Evolutionary conservation across 768 basidiomycete genomes (phyloP).

Genomic region (Fibroporia radiculosa): DNA sequence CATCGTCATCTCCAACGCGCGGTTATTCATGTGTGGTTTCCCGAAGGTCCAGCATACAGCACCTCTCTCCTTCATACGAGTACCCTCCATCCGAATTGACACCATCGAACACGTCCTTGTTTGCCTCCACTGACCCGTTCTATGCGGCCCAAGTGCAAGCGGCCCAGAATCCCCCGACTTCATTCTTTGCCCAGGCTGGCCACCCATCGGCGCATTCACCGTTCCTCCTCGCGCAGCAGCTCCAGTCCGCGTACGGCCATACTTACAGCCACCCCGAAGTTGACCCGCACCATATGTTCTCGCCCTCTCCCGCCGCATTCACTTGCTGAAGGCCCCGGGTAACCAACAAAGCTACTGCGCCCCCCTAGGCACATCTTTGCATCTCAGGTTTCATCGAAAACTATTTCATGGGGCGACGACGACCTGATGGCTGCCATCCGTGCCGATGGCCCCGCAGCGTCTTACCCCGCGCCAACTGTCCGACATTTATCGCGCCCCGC

Average conservation of each 20-base stretch:
- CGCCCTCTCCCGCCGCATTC: slow-evolving; percentile 1
- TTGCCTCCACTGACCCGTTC: slow-evolving; percentile 43
- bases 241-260: slow-evolving; percentile 1
- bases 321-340: not conserved
- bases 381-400: not conserved
- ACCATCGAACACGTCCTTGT: slow-evolving; percentile 25
- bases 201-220: slow-evolving; percentile 32
- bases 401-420: too few relatives aligned
- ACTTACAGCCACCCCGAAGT: slow-evolving; percentile 3
- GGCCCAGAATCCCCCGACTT: slow-evolving; percentile 18
- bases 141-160: slow-evolving; percentile 37
- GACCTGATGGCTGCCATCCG: not conserved
- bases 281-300: slow-evolving; percentile 4
- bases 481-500: not conserved
- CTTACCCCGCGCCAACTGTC: not conserved
- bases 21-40: slow-evolving; percentile 1
- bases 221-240: slow-evolving; percentile 19
- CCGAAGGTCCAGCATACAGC: slow-evolving; percentile 10
- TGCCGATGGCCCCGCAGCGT: not conserved
- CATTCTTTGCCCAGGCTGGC: slow-evolving; percentile 32
- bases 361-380: not conserved
- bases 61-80: slow-evolving; percentile 18
- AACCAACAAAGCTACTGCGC: not conserved
- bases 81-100: slow-evolving; percentile 17
- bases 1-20: slow-evolving; percentile 8